Conservation (phyloP, 305 asterid species). For the Fraxinus sp. region DNA sequence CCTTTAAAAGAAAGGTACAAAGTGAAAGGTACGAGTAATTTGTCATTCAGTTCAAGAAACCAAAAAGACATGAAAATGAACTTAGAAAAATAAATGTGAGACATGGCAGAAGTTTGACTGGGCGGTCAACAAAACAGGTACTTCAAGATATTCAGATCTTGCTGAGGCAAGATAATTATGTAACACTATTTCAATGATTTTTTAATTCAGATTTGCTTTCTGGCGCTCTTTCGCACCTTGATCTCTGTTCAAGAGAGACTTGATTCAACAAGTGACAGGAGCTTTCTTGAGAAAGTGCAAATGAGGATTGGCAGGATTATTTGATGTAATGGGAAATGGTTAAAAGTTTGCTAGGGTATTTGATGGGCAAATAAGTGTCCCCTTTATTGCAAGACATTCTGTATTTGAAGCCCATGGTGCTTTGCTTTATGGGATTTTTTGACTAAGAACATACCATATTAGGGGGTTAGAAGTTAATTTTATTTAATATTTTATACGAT, state of each 20-base stretch:
- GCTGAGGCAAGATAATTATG: background rate
- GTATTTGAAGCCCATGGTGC: background rate
- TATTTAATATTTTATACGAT: background rate
- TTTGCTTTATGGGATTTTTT: background rate
- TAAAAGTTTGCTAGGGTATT: background rate
- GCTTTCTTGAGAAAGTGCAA: background rate
- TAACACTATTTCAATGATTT: background rate
- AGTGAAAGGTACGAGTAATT: background rate
- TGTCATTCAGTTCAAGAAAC: background rate
- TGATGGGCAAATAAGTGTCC: background rate
- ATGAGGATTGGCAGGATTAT: background rate
- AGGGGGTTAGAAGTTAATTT: background rate
- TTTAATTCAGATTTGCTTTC: background rate
- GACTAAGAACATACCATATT: background rate
- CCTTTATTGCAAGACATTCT: background rate
- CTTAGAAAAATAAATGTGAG: background rate
- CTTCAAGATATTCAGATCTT: background rate
- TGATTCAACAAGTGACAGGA: background rate
- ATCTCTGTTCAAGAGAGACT: background rate
- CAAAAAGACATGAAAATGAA: background rate
- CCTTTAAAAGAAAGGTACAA: background rate
- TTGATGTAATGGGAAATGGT: background rate
- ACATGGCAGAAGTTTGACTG: background rate
- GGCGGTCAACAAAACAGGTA: background rate
- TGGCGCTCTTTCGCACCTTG: background rate